Evolutionary conservation across 768 basidiomycete genomes (phyloP), one percentile per base, ranked within the genome.

Genomic region (Crepidotus variabilis): DNA sequence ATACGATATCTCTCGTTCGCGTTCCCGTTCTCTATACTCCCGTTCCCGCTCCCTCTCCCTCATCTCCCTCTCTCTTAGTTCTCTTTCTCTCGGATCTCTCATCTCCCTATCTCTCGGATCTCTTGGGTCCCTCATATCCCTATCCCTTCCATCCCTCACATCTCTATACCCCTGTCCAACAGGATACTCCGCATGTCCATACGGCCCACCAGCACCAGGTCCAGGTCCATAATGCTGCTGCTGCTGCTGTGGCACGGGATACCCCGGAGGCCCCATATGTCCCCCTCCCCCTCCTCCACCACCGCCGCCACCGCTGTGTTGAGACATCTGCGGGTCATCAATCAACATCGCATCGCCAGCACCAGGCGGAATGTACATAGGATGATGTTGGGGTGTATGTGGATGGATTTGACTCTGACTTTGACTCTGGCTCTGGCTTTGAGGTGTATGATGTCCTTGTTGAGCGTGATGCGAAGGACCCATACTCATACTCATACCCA

Each of bases 81-180:
- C 52, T 21, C 52, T 46, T n/a, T 45, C 39, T 18, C 52, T 45
- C 21, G 28, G 22, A 18, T 53, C 52, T 36, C 52, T 43, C n/a
- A 45, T 45, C 43, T 53, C 48, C 36, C 54, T 51, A 21, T 35
- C 57, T 10, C 57, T 45, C 9, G 43, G 45, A 28, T 50, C 49
- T 18, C 47, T 49, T 1, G 22, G 10, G 2, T 47, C 54, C 7
- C 32, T 49, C 28, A 47, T 22, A 24, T 9, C 28, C 8, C 28
- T 28, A 3, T 35, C 52, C 6, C 57, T 35, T 21, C 16, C 22
- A 28, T 50, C 49, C 13, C 47, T 49, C 2, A 16, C 8, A 20
- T 47, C 54, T 20, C 32, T 49, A 47, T 22, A 24, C 2, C 28
- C 28, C 28, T 28, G n/a, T 33, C 52, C 2, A n/a, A n/a, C n/a